Percentiles rank a stretch among this genome's conserved stretches.
phyloP scores from a whole-genome alignment of 306 rosid genomes.

The Purshia tridentata region DNA sequence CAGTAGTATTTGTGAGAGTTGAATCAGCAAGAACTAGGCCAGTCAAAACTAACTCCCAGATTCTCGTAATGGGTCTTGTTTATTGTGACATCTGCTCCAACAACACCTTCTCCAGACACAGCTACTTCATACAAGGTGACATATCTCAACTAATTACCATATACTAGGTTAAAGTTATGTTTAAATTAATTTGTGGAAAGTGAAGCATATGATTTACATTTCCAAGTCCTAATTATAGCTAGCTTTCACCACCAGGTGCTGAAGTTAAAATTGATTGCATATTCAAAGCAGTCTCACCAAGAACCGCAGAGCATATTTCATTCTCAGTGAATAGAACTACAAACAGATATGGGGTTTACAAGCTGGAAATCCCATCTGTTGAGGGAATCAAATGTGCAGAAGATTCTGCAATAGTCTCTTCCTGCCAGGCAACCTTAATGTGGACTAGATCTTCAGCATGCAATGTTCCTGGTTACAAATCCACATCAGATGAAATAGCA shows the following conservation, averaged over 20 bases:
- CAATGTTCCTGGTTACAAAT: conserved; percentile 81
- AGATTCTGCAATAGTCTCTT: conserved; percentile 69
- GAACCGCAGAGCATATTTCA: conserved; percentile 68
- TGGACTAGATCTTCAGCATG: conserved; percentile 69
- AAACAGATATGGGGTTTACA: conserved; percentile 70
- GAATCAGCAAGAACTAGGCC: conserved; percentile 44
- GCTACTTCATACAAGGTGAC: conserved; percentile 80
- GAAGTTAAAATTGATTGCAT: conserved; percentile 80
- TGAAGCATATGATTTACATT: too few species aligned
- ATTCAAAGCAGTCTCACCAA: conserved; percentile 65
- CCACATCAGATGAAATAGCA: conserved; percentile 68
- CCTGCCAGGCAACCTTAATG: conserved; percentile 72
- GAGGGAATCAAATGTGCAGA: conserved; percentile 94
- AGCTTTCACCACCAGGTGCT: conserved; percentile 48
- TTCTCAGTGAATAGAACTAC: conserved; percentile 90
- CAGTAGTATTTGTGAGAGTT: conserved; percentile 42
- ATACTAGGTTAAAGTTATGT: too few species aligned
- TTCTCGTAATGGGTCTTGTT: conserved; percentile 93
- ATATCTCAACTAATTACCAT: not conserved
- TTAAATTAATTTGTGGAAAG: not conserved
- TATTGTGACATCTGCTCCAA: conserved; percentile 93
- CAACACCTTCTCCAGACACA: conserved; percentile 79
- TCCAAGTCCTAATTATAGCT: not conserved
- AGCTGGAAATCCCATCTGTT: conserved; percentile 78
- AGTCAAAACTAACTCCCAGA: conserved; percentile 48